Conservation (phyloP, 2,329 filamentous ascomycete species). For the Diaporthe humulicola region DNA sequence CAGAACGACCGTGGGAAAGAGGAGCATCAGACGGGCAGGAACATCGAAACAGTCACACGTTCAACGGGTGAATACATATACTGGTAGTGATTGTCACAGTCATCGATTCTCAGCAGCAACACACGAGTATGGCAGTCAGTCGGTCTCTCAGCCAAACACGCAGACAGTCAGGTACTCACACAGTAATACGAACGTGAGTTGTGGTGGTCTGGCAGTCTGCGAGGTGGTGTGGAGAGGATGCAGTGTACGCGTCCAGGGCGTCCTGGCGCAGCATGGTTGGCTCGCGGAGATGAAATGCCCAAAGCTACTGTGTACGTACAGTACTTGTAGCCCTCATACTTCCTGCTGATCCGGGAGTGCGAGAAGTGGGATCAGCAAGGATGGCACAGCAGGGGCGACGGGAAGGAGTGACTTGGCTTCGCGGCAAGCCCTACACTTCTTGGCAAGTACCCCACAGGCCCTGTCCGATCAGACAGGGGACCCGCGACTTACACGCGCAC, state of each 20-base stretch:
- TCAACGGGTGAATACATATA: no score
- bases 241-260: neutral
- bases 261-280: slow-evolving; percentile 12
- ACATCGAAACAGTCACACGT: neutral
- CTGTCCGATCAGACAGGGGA: slow-evolving; percentile 8
- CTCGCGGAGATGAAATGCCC: slow-evolving; percentile 12
- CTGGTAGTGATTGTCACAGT: neutral
- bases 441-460: slow-evolving; percentile 29
- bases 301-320: slow-evolving; percentile 7
- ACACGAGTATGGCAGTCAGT: no score
- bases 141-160: neutral
- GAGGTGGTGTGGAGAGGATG: neutral
- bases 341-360: slow-evolving; percentile 18
- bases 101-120: neutral
- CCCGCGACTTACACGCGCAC: slow-evolving; percentile 26
- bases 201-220: neutral
- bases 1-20: neutral
- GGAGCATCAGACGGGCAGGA: neutral
- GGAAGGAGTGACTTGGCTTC: slow-evolving; percentile 30
- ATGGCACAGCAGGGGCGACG: slow-evolving; percentile 21
- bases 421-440: neutral
- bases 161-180: no score
- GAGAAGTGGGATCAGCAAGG: slow-evolving; percentile 10
- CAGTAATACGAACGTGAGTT: slow-evolving; percentile 1
- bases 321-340: neutral